Evolutionary conservation across 305 asterid genomes (phyloP).

Genomic region (Fraxinus dipetala): DNA sequence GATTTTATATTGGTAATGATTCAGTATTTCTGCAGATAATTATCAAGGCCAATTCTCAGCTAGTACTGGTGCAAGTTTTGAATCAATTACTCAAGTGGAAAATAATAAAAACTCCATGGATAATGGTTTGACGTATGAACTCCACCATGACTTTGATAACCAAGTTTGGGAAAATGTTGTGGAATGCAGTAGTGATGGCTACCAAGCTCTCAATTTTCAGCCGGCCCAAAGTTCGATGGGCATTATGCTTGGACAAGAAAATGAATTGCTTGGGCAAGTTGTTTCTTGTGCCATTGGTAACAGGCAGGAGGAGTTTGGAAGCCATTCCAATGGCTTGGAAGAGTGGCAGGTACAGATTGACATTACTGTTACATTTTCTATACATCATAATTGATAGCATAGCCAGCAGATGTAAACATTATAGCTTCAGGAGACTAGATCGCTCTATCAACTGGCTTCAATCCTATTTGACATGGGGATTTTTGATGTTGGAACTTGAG

Average conservation of each 20-base stretch:
- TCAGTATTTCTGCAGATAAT: slow-evolving; percentile 42
- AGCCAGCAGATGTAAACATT: background rate
- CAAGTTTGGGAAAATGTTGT: slow-evolving; percentile 54
- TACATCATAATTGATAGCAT: slow-evolving; percentile 3
- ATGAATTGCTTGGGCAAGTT: slow-evolving; percentile 49
- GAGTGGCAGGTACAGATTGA: slow-evolving; percentile 67
- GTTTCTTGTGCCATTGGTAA: slow-evolving; percentile 35
- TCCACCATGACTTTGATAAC: slow-evolving; percentile 39
- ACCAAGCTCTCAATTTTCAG: slow-evolving; percentile 49
- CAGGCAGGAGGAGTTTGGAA: slow-evolving; percentile 38
- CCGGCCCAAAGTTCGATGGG: slow-evolving; percentile 41
- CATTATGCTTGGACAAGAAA: slow-evolving; percentile 49
- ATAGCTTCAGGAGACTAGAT: background rate
- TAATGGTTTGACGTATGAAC: slow-evolving; percentile 42
- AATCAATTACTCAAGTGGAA: slow-evolving; percentile 37
- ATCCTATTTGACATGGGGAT: slow-evolving; percentile 1
- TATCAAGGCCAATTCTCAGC: slow-evolving; percentile 54
- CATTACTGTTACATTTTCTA: slow-evolving; percentile 12
- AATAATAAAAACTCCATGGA: slow-evolving; percentile 25
- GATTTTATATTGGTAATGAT: slow-evolving; percentile 18
- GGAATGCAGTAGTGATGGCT: slow-evolving; percentile 43
- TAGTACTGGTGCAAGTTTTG: slow-evolving; percentile 39
- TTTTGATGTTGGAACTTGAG: slow-evolving; percentile 11
- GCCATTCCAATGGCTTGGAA: slow-evolving; percentile 42
- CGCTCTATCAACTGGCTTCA: background rate